Base-by-base conservation (phyloP, 768 basidiomycete genomes). In the Tulasnella sp. region DNA sequence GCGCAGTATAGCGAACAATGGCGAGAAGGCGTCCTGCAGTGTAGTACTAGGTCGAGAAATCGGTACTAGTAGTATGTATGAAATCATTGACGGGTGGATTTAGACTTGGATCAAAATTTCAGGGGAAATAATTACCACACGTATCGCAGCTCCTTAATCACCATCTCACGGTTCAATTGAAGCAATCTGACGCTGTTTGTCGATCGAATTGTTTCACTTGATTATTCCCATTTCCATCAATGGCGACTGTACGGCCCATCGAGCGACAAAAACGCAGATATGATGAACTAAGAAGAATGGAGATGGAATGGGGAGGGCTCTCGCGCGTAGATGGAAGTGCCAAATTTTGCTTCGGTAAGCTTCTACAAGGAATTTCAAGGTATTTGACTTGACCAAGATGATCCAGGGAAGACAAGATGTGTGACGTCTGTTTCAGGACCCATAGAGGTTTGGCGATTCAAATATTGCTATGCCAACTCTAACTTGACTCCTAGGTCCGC, bases 341-440 rank as follows among this genome's bases (percentile, higher is more conserved):
- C n/a, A 41, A 41, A 16, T 55, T 55, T 42, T 48, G 51, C 6
- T 55, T 55, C 28, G 54, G 54, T 55, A 35, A 13, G 29, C 10
- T 19, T 19, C 5, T 20, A 27, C 41, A 9, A 45, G 12, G 33
- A 7, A 43, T 43, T n/a, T 22, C 25, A 10, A 9, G 19, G 13
- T 19, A 20, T 19, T 33, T 54, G 37, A 42, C 22, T 13, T 43
- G n/a, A n/a, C n/a, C n/a, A n/a, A n/a, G n/a, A n/a, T 31, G 13
- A 9, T 15, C 27, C 58, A 63, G 81, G 70, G 16, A 56, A 64
- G 4, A 70, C 67, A 3, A 53, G 61, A n/a, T 61, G 78, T 3
- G 63, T 87, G 16, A 77, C 81, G 6, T 86, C 86, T 4, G 63
- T 87, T 31, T 84, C 83, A 12, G 87, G 88, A 0, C 88, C 88